These are phyloP conservation scores for Boletus nobilissimus DNA, from an alignment of 1,284 basidiomycete genomes.

Conservation along the genomic window DNA sequence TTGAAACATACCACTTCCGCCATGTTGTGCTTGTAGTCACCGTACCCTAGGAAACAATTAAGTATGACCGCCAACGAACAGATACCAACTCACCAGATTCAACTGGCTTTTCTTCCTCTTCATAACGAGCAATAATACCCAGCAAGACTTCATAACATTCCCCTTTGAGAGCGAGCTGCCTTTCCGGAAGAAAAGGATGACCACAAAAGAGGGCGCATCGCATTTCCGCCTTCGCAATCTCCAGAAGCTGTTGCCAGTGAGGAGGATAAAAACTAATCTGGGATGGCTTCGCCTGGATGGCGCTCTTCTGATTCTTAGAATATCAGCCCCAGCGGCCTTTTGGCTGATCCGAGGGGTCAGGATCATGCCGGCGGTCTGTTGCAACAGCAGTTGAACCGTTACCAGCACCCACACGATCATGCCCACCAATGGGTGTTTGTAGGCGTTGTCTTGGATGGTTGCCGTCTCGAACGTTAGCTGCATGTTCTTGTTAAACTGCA, in stretches of 20 bases:
- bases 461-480: too few species aligned
- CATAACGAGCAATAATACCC: background rate
- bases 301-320: background rate
- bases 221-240: constrained; percentile 8
- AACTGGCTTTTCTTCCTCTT: background rate
- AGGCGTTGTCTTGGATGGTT: too few species aligned
- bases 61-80: background rate
- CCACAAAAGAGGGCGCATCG: background rate
- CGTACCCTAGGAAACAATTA: background rate
- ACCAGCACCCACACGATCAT: too few species aligned
- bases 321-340: too few species aligned
- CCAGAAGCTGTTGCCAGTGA: background rate
- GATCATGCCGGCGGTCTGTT: too few species aligned
- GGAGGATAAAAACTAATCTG: background rate
- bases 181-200: constrained; percentile 7
- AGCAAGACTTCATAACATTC: constrained; percentile 12
- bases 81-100: background rate
- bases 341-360: too few species aligned
- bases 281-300: background rate
- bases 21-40: background rate
- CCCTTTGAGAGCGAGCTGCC: background rate
- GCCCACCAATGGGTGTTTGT: too few species aligned
- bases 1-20: background rate
- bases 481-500: too few species aligned
- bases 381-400: too few species aligned